Base-by-base conservation (phyloP, 345 rosid species). In the Pistacia atlantica region DNA sequence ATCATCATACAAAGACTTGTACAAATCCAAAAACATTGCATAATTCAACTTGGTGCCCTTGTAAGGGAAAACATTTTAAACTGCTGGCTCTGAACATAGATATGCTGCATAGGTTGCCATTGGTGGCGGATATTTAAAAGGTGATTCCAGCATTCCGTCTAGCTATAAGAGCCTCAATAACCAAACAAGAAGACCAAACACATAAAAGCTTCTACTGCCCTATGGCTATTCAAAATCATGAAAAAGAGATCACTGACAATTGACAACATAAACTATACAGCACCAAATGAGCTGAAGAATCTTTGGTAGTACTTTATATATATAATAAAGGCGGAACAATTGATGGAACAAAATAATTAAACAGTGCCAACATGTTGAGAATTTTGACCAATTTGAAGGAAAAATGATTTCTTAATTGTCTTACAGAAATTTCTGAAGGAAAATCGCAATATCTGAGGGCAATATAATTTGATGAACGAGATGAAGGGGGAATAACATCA, bases 401-500 rank as follows among this genome's bases (percentile, higher is more conserved):
- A 35, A 31, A 56, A 54, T 51, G 52, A 28, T 57, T 69, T 67
- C 60, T 72, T 54, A 63, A 77, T 72, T 22, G 83, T 83, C 99
- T 93, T 90, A 95, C 97, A 78, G 89, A 62, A 82, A 86, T 76
- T 60, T 88, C 88, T 13, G 92, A 81, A 80, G 94, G 80, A 81
- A 85, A 85, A 84, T 83, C 78, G 49, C 85, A 87, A 65, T 79
- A 93, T 83, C 89, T 85, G 88, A 95, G 97, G 75, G 92, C 93
- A 84, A 90, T 85, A 78, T 89, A 93, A 82, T 95, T 95, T 28
- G 98, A 86, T 81, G 98, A 88, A 22, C 98, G 97, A 48, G 98
- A 93, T 42, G 92, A 89, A 46, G 93, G 88, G 76, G 98, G 98
- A 75, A 95, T 85, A 86, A 95, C 86, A 84, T 90, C 77, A 87